Conservation (phyloP, 441 rosid species). For the Croton setiger region DNA sequence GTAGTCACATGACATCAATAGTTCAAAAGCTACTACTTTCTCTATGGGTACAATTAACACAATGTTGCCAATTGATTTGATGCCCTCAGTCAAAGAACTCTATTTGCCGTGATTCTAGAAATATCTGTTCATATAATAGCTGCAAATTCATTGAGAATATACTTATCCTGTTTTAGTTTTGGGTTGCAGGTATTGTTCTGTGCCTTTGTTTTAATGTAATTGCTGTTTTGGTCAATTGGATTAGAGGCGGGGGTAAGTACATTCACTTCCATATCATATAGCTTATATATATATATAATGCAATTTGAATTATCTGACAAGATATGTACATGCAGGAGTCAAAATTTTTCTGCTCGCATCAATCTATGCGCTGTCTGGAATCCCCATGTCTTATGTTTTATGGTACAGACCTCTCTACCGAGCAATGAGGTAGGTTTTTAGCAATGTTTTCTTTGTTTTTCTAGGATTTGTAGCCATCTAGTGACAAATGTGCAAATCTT, state of each 20-base stretch:
- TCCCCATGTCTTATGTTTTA: conserved; percentile 76
- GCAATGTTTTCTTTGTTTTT: conserved; percentile 8
- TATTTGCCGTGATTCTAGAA: background rate
- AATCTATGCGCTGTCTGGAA: conserved; percentile 76
- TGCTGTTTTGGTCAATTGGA: conserved; percentile 82
- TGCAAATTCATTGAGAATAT: background rate
- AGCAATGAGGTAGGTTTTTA: conserved; percentile 69
- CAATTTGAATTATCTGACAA: conserved; percentile 22
- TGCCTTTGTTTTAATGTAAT: conserved; percentile 76
- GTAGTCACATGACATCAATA: too few relatives aligned
- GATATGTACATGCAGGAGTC: conserved; percentile 46
- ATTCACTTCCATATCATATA: conserved; percentile 1
- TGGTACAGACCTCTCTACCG: conserved; percentile 98
- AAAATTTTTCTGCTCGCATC: conserved; percentile 82
- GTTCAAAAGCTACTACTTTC: too few relatives aligned
- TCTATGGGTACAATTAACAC: too few relatives aligned
- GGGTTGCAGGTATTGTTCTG: conserved; percentile 67
- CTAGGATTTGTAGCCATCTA: conserved; percentile 1
- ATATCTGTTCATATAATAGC: background rate
- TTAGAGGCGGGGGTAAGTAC: conserved; percentile 81
- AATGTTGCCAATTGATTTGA: background rate
- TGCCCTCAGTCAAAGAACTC: background rate
- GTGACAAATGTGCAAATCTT: background rate
- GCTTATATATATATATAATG: conserved; percentile 11
- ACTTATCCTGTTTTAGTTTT: background rate